Base-by-base conservation (phyloP, 441 rosid genomes). In the Codiaeum variegatum region DNA sequence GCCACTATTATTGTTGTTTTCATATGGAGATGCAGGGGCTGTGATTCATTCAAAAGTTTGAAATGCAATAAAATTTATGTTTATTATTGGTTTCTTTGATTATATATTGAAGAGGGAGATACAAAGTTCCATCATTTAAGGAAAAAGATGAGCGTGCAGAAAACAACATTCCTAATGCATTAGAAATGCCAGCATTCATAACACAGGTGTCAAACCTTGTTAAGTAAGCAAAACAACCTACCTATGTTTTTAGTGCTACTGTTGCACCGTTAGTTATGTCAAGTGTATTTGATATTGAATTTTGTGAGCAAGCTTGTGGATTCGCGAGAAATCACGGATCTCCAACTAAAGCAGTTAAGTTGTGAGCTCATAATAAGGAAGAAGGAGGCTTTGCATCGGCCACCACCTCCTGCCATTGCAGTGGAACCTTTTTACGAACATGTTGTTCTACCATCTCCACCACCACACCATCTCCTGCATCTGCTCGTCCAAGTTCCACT, bases 121-220 rank as follows among this genome's bases (percentile, higher is more conserved):
- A n/a, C 7, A 77, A 83, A 77, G 83, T 73, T 62, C 80, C 79
- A 11, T 72, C 76, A 72, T 6, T 76, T 0, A 76, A 85, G 34
- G 92, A 78, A 73, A 80, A 84, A 54, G 86, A 67, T 64, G 73
- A 75, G 40, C 66, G 82, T 36, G 69, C 65, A 1, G 86, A 72
- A 68, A 80, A 72, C 52, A 67, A 24, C 16, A 78, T 86, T 81
- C 85, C 88, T 3, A 90, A 89, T 80, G 77, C 83, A 36, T 71
- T 85, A 6, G 66, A 85, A 12, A 79, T 91, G 69, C 80, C 87
- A 16, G 90, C 85, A 47, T 94, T 94, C 80, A 89, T 94, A 91
- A n/a, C 87, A 52, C 92, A 88, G 82, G 97, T 90, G n/a, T 88
- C 97, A 1, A 87, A 91, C 75, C 95, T 90, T 69, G 84, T 92